These are phyloP conservation scores for Fusarium temperatum DNA, from an alignment of 2,329 filamentous ascomycete genomes.

Conservation along the genomic window DNA sequence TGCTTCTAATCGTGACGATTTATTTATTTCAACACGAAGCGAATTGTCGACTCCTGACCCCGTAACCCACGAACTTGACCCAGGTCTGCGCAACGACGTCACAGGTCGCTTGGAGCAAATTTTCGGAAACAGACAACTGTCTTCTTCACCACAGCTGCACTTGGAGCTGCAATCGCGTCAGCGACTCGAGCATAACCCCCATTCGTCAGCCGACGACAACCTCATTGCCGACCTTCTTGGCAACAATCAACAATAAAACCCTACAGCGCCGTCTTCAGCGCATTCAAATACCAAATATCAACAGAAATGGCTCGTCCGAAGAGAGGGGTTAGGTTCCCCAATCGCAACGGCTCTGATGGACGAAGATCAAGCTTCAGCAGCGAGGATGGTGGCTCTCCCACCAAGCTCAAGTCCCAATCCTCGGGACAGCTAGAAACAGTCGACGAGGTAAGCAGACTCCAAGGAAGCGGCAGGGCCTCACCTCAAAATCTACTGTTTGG, in stretches of 20 bases:
- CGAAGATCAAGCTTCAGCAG: constrained; percentile 77
- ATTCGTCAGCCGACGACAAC: constrained; percentile 10
- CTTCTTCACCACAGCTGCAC: not conserved
- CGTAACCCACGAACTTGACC: constrained; percentile 9
- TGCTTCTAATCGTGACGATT: constrained; percentile 15
- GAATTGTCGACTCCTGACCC: constrained; percentile 17
- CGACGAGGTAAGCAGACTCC: constrained; percentile 45
- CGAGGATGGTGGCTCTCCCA: constrained; percentile 58
- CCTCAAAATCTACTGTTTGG: not conserved
- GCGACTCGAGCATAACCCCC: not conserved
- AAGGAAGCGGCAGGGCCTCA: not conserved
- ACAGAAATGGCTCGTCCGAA: constrained; percentile 50
- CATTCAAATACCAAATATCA: constrained; percentile 1
- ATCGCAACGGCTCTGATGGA: constrained; percentile 58
- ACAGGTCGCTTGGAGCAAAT: constrained; percentile 5
- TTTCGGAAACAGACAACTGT: constrained; percentile 6
- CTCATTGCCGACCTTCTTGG: constrained; percentile 7
- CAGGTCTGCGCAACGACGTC: constrained; percentile 27
- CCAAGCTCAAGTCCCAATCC: constrained; percentile 41
- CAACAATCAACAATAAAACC: not conserved
- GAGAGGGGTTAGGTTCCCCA: constrained; percentile 65
- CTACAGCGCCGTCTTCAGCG: not conserved
- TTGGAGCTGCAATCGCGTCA: not conserved
- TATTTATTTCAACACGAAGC: constrained; percentile 2
- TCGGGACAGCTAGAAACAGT: constrained; percentile 47